Base-by-base conservation (phyloP, 805 yeast genomes). In the Candida alai region DNA sequence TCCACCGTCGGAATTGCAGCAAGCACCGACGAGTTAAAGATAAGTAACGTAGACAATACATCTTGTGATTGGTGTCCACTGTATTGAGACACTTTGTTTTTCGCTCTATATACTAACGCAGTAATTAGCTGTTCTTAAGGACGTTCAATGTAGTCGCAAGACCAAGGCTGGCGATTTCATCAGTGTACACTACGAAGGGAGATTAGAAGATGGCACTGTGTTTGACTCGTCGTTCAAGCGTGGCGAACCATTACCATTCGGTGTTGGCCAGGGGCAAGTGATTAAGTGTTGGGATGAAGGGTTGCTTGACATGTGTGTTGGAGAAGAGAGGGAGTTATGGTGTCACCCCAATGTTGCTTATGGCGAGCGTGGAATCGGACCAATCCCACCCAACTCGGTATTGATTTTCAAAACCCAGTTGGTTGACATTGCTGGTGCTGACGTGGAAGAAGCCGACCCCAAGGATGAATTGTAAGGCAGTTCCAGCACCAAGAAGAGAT, bases 271-370 rank as follows among this genome's bases (percentile, higher is more conserved):
- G 17, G 89, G 94, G 4, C 80, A 74, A 49, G 96, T 88, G 20
- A 88, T 88, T 52, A 52, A 69, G 40, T 96, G 97, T 39, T 88
- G 96, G 96, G 97, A 88, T 43, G 76, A 80, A 59, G 96, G 96
- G 26, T 62, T 87, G 32, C 47, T 50, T 21, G 57, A 53, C 25
- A 84, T 84, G 94, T 88, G 97, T 60, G 66, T 85, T 56, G 96
- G 96, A 29, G 96, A 88, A 58, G 70, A 80, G 63, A 74, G 96
- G 54, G 80, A 73, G 46, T 67, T 88, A 47, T 74, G 77, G 19
- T 85, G 89, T 52, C 96, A 96, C 30, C 73, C 94, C 5, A 69
- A 72, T 20, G 58, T 86, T 45, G 96, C 76, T 6, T 88, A 88
- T 48, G 97, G 97, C 34, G 59, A 62, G 19, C 55, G 78, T 36